Evolutionary conservation across 2,329 filamentous ascomycete species (phyloP).

Genomic region (Ophiostoma fasciatum): DNA sequence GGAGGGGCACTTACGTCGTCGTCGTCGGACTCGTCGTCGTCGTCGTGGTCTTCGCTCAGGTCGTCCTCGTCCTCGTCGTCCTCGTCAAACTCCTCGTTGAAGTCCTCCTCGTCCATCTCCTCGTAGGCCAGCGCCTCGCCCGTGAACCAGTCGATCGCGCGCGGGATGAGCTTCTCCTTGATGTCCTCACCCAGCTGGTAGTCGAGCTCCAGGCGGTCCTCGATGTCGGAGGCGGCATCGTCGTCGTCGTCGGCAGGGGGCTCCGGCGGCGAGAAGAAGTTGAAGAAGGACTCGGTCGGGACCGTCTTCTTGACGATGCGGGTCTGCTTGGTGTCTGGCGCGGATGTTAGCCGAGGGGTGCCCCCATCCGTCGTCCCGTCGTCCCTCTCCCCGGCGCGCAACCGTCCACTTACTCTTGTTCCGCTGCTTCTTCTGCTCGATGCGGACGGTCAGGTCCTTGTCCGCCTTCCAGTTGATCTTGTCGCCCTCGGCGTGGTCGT

Average conservation of each 20-base stretch:
- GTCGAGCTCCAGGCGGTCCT: constrained; percentile 94
- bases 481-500: constrained; percentile 95
- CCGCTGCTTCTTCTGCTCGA: constrained; percentile 98
- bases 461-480: constrained; percentile 94
- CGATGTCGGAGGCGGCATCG: constrained; percentile 75
- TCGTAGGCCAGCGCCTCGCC: constrained; percentile 95
- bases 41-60: constrained; percentile 69
- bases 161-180: constrained; percentile 98
- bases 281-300: constrained; percentile 96
- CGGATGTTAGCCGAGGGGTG: too few relatives aligned
- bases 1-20: constrained; percentile 47
- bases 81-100: constrained; percentile 71
- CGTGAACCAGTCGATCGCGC: constrained; percentile 98
- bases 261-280: constrained; percentile 95
- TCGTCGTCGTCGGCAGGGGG: constrained; percentile 61
- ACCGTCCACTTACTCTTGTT: constrained; percentile 95
- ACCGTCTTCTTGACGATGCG: constrained; percentile 98
- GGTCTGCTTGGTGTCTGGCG: constrained; percentile 96
- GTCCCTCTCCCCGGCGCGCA: too few relatives aligned
- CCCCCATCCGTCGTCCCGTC: too few relatives aligned
- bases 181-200: constrained; percentile 99
- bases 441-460: constrained; percentile 82
- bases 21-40: constrained; percentile 59
- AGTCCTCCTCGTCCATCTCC: constrained; percentile 71
- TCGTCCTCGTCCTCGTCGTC: constrained; percentile 92